Conservation (phyloP, 257 asterid species). For the Solanum paucissectum region DNA sequence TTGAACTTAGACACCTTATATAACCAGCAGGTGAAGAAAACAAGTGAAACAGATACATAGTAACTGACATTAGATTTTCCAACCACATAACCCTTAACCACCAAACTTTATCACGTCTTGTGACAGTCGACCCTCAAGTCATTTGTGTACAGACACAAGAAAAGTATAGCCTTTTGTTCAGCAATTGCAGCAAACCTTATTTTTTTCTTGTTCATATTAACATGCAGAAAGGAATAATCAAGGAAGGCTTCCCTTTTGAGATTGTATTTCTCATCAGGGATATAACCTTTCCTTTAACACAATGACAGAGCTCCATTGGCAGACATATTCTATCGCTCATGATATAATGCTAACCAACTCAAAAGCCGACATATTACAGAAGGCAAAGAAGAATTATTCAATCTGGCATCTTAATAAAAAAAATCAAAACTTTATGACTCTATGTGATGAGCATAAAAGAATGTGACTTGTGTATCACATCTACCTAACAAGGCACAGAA, state of each 20-base stretch:
- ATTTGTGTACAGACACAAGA: background rate
- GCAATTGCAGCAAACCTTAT: background rate
- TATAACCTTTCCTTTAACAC: background rate
- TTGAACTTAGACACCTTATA: background rate
- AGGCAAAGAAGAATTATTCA: background rate
- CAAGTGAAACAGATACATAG: background rate
- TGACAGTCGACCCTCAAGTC: background rate
- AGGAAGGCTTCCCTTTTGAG: background rate
- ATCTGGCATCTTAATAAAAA: background rate
- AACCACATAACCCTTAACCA: background rate
- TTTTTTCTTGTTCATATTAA: background rate
- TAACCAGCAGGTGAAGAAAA: background rate
- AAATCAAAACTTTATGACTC: background rate
- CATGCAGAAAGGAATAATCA: background rate
- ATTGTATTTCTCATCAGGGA: background rate
- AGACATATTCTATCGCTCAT: background rate
- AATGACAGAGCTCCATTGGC: background rate
- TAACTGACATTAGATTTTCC: background rate
- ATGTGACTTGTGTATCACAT: background rate
- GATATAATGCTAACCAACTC: background rate
- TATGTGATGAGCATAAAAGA: background rate
- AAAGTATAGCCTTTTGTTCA: background rate
- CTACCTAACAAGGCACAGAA: background rate
- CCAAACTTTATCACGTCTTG: background rate
- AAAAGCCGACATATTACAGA: background rate